Conservation (phyloP, 108 stramenopile genomes). For the Thalassiosira profunda region DNA sequence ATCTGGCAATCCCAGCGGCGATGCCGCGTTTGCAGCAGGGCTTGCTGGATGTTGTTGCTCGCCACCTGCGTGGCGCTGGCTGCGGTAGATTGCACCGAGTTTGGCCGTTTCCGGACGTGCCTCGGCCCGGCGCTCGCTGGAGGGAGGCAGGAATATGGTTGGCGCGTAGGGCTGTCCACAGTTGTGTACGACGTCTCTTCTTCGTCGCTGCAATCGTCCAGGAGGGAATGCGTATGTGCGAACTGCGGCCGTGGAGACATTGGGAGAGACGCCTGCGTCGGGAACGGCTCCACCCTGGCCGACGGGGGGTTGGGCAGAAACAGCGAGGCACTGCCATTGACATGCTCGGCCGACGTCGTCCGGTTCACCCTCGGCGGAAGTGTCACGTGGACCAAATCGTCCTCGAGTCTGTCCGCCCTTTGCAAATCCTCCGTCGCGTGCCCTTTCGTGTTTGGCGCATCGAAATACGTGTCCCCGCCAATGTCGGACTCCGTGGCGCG, state of each 20-base stretch:
- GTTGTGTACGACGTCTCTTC: conserved; percentile 36
- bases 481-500: conserved; percentile 21
- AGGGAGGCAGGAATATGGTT: conserved; percentile 24
- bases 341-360: background rate
- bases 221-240: conserved; percentile 38
- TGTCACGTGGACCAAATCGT: background rate
- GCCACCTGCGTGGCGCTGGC: conserved; percentile 8
- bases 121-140: background rate
- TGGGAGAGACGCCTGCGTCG: background rate
- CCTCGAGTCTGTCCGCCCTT: background rate
- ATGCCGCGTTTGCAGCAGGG: conserved; percentile 40
- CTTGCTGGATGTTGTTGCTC: conserved; percentile 40
- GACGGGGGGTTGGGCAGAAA: background rate
- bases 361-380: conserved; percentile 29
- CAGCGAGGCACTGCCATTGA: background rate
- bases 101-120: conserved; percentile 9
- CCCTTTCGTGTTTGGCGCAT: background rate
- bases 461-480: conserved; percentile 41
- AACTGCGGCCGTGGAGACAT: conserved; percentile 14
- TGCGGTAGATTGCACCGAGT: background rate
- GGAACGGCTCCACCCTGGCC: background rate
- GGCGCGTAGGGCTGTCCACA: conserved; percentile 29
- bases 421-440: background rate
- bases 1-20: conserved; percentile 50
- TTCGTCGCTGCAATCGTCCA: conserved; percentile 54